phyloP scores from a whole-genome alignment of 768 basidiomycete genomes.

The Daedaleopsis nitida region DNA sequence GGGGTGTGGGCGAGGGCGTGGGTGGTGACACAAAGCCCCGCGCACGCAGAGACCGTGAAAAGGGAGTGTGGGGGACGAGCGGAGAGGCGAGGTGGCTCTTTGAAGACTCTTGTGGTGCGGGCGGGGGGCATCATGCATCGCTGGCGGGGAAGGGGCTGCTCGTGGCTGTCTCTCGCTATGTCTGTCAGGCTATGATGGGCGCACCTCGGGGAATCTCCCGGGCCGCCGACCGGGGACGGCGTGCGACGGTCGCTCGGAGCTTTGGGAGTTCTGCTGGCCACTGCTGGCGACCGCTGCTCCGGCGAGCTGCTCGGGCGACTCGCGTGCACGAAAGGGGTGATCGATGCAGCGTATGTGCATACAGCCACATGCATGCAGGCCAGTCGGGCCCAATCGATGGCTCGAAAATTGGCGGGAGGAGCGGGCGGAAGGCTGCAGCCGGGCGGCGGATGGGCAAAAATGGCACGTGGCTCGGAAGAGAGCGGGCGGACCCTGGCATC shows the following conservation, averaged over 20 bases:
- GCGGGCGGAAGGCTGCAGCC: neutral
- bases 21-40: neutral
- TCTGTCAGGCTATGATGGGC: too few species aligned
- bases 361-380: slow-evolving; percentile 4
- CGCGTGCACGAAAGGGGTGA: neutral
- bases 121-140: too few species aligned
- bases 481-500: slow-evolving; percentile 11
- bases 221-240: too few species aligned
- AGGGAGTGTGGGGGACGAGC: neutral
- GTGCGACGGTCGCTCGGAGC: too few species aligned
- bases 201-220: too few species aligned
- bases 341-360: neutral
- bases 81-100: neutral
- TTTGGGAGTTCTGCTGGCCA: too few species aligned
- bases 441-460: neutral
- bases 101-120: too few species aligned
- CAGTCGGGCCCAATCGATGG: too few species aligned
- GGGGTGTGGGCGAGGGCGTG: slow-evolving; percentile 3
- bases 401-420: neutral
- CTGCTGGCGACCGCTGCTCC: too few species aligned
- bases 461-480: slow-evolving; percentile 15
- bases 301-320: neutral
- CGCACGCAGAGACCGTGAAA: neutral
- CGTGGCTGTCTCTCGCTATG: too few species aligned
- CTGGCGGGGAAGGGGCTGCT: too few species aligned